Evolutionary conservation across 306 rosid species (phyloP), one percentile per base, ranked within the genome.

Genomic region (Sechiopsis laciniata): DNA sequence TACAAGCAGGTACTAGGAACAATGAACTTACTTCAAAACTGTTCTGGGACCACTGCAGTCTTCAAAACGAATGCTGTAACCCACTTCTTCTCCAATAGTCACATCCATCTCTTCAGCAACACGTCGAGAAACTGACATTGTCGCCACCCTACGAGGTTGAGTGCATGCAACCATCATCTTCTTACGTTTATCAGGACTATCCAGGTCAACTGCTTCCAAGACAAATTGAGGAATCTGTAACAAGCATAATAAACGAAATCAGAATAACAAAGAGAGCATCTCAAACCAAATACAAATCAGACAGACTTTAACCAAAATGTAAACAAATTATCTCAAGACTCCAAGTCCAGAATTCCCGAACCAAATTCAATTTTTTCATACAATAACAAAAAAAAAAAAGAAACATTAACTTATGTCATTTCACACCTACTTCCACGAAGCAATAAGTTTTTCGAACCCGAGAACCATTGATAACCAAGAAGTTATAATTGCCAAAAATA

Each of bases 31-130:
- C 97, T 93, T 93, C 82, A 93, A 81, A 78, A 93, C 94, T 12
- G 98, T 93, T 83, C 77, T 87, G 37, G 98, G 85, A 74, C 97
- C 82, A 79, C 96, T 90, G 88, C 97, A 88, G 79, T 93, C 98
- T 73, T 93, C 98, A 83, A 93, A 93, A 83, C 97, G 89, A 76
- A 90, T 90, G 81, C 96, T 93, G 75, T 93, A 93, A 88, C 98
- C 98, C 73, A 93, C 98, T 84, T 93, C 98, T 80, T 93, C 98
- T 37, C 98, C 98, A 12, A 93, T 93, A 70, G 75, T 81, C 16
- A 93, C 98, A 67, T 93, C 97, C 98, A 93, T 93, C 88, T 93
- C 98, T 80, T 93, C 97, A 12, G 98, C 98, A 73, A 93, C 98
- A 80, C 97, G 97, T 53, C 89, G 78, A 22, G 98, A 93, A 72